phyloP scores from a whole-genome alignment of 2,329 filamentous ascomycete genomes.

The Stenocarpella maydis region DNA sequence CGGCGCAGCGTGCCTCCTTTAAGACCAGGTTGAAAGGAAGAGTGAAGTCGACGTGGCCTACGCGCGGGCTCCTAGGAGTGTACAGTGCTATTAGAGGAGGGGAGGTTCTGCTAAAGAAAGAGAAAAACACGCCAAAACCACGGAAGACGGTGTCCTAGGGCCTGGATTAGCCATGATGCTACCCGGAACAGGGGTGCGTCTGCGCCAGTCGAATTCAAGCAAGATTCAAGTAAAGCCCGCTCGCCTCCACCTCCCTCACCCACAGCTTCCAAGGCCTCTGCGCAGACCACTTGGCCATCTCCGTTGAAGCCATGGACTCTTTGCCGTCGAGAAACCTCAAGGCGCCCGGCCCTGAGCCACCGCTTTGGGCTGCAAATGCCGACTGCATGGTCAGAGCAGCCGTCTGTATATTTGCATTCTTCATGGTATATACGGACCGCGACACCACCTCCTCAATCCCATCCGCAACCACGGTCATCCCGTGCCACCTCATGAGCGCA shows the following conservation, averaged over 20 bases:
- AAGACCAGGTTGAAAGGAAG: not conserved
- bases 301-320: slow-evolving; percentile 36
- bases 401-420: slow-evolving; percentile 52
- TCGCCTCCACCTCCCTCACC: slow-evolving; percentile 40
- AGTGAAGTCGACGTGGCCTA: slow-evolving; percentile 20
- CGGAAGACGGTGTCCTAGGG: not conserved
- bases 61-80: slow-evolving; percentile 17
- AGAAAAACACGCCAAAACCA: not conserved
- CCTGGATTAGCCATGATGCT: not conserved
- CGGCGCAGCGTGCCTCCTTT: not conserved
- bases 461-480: slow-evolving; percentile 49
- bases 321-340: slow-evolving; percentile 35
- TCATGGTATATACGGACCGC: slow-evolving; percentile 52
- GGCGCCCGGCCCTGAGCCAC: not conserved
- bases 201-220: not conserved
- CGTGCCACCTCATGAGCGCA: slow-evolving; percentile 55
- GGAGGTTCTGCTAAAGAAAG: slow-evolving; percentile 17
- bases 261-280: slow-evolving; percentile 41
- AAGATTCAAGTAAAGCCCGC: slow-evolving; percentile 39
- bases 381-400: slow-evolving; percentile 44
- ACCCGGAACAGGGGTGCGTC: not conserved
- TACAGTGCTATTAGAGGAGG: slow-evolving; percentile 14
- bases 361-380: slow-evolving; percentile 32
- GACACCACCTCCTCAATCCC: slow-evolving; percentile 51
- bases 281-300: slow-evolving; percentile 34